Evolutionary conservation across 305 asterid genomes (phyloP), one percentile per base, ranked within the genome.

Genomic region (Fraxinus velutina): DNA sequence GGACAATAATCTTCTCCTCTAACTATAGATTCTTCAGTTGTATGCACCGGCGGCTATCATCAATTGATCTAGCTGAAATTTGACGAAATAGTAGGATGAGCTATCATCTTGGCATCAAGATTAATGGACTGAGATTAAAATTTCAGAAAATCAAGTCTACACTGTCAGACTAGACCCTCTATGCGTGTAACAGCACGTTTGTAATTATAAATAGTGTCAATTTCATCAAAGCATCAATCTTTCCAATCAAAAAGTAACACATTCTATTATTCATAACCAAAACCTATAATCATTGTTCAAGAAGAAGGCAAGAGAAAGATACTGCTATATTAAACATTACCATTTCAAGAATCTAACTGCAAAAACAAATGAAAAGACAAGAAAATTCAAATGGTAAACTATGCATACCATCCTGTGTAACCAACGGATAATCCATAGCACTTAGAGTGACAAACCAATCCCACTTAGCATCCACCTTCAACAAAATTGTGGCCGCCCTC

Each of bases 401-500:
- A 8, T 70, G 21, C 92, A 74, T 93, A 96, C 99, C 99, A 88
- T 96, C 99, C 80, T 94, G 99, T 21, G 97, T 93, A 78, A 96
- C 84, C 87, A 96, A 85, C 0, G 98, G 99, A 88, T 96, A 96
- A 91, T 96, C 98, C 88, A 76, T 29, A 0, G 98, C 97, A 80
- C 97, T 93, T 15, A 96, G 93, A 75, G 95, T 91, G 74, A 96
- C 84, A 86, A 96, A 94, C 98, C 99, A 96, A 89, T 94, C 97
- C 99, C 98, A 96, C 22, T 92, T 92, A 68, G 73, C 88, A 82
- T 90, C 98, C 85, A 91, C 42, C 92, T 91, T 96, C 90, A 96
- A 83, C 88, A 92, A 87, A 88, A 94, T 87, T 0, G 99, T 91
- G 32, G 89, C 94, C 2, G 97, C 98, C 87, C 98, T 90, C 83